Evolutionary conservation across 345 rosid species (phyloP), one percentile per base, ranked within the genome.

Genomic region (Salix koriyanagi): DNA sequence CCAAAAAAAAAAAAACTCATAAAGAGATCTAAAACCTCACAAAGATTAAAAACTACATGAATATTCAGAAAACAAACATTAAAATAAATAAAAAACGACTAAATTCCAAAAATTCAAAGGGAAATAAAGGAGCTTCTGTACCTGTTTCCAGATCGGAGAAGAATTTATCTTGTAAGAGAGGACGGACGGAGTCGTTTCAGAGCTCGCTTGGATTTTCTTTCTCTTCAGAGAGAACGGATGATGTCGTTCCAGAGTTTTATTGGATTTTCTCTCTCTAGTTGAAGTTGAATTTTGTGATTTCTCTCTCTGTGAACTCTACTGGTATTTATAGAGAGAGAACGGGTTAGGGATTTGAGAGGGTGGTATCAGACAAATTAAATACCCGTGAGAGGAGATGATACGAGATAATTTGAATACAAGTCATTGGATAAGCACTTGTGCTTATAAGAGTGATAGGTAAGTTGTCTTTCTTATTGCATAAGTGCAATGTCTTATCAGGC

Each of bases 291-390:
- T 71, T 67, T 52, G 73, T 72, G 65, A 42, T 76, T 69, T 28
- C 26, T 60, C 71, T 79, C 79, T 71, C 68, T 76, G 56, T 34
- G 2, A 32, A 70, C 80, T 76, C 72, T 77, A 70, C 65, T 69
- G 83, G 83, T 88, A 83, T 89, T 87, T 89, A 89, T 86, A 85
- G 19, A 79, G 79, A 77, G 77, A 79, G 71, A 73, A 48, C 18
- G 76, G 83, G 81, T 75, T 87, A 85, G 89, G 91, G 89, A 89
- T 86, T 86, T 81, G 83, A 68, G 72, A 79, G 73, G 58, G 65
- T 67, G 65, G 81, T 44, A 83, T 54, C 86, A 62, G 82, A 83
- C 85, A 84, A 67, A 79, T 81, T 68, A 79, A 83, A 81, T 75
- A 80, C 79, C 82, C 82, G 87, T 69, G 78, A 69, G 75, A 78